These are phyloP conservation scores for Phytopythium mirpurense DNA, from an alignment of 352 stramenopile genomes.

Conservation along the genomic window DNA sequence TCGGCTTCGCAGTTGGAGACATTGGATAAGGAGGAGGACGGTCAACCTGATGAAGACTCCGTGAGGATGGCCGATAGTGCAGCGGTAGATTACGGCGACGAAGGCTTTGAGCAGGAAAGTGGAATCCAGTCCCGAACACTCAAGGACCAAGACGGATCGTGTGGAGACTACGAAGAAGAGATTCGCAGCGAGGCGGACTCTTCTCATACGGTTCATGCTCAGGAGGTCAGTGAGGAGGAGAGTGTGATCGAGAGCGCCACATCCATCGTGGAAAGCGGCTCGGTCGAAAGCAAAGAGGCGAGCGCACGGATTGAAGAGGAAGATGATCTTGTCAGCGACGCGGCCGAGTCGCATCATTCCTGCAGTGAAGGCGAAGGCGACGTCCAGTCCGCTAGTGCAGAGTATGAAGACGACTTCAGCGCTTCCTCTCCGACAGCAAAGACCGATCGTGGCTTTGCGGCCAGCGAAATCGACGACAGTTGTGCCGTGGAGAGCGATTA, in stretches of 20 bases:
- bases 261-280: slow-evolving; percentile 11
- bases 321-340: slow-evolving; percentile 2
- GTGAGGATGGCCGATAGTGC: slow-evolving; percentile 3
- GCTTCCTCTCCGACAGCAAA: slow-evolving; percentile 16
- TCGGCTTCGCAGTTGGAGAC: not conserved
- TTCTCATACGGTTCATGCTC: not conserved
- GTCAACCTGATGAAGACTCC: not conserved
- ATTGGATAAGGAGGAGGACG: not conserved
- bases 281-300: not conserved
- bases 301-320: slow-evolving; percentile 2
- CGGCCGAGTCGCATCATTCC: not conserved
- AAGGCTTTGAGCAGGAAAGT: slow-evolving; percentile 37
- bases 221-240: slow-evolving; percentile 3
- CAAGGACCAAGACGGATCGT: no score
- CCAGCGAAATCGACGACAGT: not conserved
- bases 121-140: slow-evolving; percentile 6
- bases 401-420: slow-evolving; percentile 50
- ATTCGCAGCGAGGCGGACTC: not conserved
- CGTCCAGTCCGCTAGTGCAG: slow-evolving; percentile 10
- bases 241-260: slow-evolving; percentile 8
- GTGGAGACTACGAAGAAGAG: not conserved
- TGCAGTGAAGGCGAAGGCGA: not conserved
- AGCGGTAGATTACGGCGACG: slow-evolving; percentile 25
- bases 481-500: slow-evolving; percentile 3
- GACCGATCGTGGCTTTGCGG: not conserved